Base-by-base conservation (phyloP, 192 early-diverging fungal genomes). In the Phycomyces blakesleeanus region DNA sequence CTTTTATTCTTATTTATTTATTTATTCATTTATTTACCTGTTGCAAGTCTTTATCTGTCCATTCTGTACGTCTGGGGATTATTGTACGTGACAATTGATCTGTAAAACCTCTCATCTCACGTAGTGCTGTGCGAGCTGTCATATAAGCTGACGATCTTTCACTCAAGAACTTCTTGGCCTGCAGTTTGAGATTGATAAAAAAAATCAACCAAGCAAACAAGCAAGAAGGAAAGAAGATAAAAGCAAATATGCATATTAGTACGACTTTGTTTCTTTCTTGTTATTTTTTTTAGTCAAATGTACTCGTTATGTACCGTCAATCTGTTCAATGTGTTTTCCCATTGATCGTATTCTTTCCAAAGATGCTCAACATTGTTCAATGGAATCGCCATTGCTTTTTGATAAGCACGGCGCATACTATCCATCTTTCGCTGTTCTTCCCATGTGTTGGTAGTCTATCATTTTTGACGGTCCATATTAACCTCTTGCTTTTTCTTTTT, bases 311-410 rank as follows among this genome's bases (percentile, higher is more conserved):
- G 34, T 84, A 91, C 89, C 64, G 90, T 90, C 51, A 92, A 63
- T 64, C 92, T 87, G 73, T 92, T 93, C 16, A 93, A 74, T 6
- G 77, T 78, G 66, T 92, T 95, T 64, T 97, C 95, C 78, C 91
- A 97, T 25, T 84, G 74, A 74, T 98, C 96, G 73, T 97, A 97
- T 41, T 94, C 87, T 57, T 94, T 94, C 96, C 96, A 98, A 14
- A 98, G 82, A 67, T 88, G 81, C 60, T 97, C 95, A 14, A 98
- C 83, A 52, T 94, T 93, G 55, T 86, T 76, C 41, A 95, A 61
- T 1, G 96, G 96, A 27, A 93, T 92, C 34, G 83, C 76, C n/a
- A 96, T 82, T 20, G 94, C 96, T 29, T 83, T 79, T 61, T 95
- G 92, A 63, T 87, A 98, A 6, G 88, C 82, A 24, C 88, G 78